phyloP scores from a whole-genome alignment of 441 rosid species.

The Eutrema salsugineum region DNA sequence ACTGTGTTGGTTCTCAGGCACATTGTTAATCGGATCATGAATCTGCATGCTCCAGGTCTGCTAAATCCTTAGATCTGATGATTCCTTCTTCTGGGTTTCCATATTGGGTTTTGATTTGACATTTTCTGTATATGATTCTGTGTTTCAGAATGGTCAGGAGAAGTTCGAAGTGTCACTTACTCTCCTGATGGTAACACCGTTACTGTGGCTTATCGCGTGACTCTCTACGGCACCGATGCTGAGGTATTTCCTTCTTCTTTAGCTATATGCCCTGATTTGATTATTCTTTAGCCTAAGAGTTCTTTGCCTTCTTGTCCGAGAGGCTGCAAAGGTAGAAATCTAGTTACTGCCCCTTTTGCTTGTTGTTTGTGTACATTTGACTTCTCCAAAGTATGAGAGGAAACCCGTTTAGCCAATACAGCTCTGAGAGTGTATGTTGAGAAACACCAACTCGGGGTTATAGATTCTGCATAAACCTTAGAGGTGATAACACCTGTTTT shows the following conservation, averaged over 20 bases:
- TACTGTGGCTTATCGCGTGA: conserved; percentile 84
- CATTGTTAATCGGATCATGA: conserved; percentile 74
- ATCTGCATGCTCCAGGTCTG: conserved; percentile 78
- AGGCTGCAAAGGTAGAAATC: not conserved
- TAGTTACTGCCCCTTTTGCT: not conserved
- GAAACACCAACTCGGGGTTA: not conserved
- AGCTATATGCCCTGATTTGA: not conserved
- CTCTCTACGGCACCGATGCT: conserved; percentile 85
- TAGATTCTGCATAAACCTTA: not conserved
- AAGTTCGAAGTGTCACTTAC: conserved; percentile 73
- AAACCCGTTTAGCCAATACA: not conserved
- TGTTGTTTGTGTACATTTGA: not conserved
- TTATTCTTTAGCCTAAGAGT: not conserved
- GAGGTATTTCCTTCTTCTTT: conserved; percentile 48
- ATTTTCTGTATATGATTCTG: not conserved
- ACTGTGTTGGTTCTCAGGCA: conserved; percentile 47
- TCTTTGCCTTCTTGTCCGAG: not conserved
- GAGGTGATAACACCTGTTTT: not conserved
- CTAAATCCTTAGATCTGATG: not conserved
- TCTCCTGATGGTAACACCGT: conserved; percentile 79
- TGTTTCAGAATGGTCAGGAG: conserved; percentile 84
- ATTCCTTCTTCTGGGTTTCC: not conserved
- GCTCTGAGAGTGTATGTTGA: not conserved
- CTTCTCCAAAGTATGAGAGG: not conserved
- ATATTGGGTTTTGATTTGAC: not conserved